Percentiles rank a stretch among this genome's conserved stretches.
These are phyloP conservation scores for Phytopythium litorale DNA, from an alignment of 352 stramenopile species.

Conservation along the genomic window DNA sequence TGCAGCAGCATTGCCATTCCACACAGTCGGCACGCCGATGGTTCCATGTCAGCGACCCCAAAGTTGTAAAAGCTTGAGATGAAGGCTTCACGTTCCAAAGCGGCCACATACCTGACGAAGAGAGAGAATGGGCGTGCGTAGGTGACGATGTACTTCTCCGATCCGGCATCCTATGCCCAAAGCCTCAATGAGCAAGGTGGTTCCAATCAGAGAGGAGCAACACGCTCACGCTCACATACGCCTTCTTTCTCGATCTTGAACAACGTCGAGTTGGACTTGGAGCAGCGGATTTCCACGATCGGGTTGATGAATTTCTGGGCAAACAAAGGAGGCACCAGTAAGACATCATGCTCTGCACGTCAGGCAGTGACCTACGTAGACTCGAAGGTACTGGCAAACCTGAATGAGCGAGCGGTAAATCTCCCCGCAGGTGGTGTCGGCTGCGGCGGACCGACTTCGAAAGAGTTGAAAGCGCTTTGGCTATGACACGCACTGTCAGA, in stretches of 20 bases:
- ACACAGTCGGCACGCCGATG: not conserved
- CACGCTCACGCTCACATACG: slow-evolving; percentile 18
- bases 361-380: not conserved
- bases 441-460: slow-evolving; percentile 22
- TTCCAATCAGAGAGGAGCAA: not conserved
- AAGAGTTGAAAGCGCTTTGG: slow-evolving; percentile 51
- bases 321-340: slow-evolving; percentile 6
- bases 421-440: slow-evolving; percentile 20
- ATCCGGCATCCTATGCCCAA: slow-evolving; percentile 39
- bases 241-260: slow-evolving; percentile 84
- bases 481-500: slow-evolving; percentile 5
- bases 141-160: slow-evolving; percentile 75
- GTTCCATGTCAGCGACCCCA: not conserved
- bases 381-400: slow-evolving; percentile 11
- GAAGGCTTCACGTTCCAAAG: not conserved
- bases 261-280: slow-evolving; percentile 60
- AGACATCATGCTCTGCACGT: not conserved
- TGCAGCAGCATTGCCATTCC: slow-evolving; percentile 12
- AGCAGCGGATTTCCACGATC: slow-evolving; percentile 59
- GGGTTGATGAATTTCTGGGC: slow-evolving; percentile 83
- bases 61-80: too few relatives aligned
- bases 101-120: slow-evolving; percentile 57
- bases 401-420: slow-evolving; percentile 45
- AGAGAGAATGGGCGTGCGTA: slow-evolving; percentile 77
- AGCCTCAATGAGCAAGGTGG: too few relatives aligned